A percentile compares a stretch with the other conserved stretches of the same genome.
phyloP scores from a whole-genome alignment of 805 yeast species.

The Teunomyces panamensis region DNA sequence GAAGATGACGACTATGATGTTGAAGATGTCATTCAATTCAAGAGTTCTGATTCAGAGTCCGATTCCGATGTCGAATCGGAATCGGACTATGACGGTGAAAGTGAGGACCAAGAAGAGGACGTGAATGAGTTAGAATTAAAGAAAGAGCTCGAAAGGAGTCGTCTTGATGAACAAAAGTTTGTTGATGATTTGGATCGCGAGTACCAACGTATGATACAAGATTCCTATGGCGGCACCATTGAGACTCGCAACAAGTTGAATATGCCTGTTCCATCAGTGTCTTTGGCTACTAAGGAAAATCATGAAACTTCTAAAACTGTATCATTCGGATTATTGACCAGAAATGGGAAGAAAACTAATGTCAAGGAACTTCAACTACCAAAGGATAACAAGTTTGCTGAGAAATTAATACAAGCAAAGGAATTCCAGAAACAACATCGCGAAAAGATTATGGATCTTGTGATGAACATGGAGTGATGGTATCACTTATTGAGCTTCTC shows the following conservation, averaged over 20 bases:
- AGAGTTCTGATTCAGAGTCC: slow-evolving; percentile 12
- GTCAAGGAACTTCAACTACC: slow-evolving; percentile 52
- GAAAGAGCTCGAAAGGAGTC: slow-evolving; percentile 4
- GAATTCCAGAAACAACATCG: slow-evolving; percentile 51
- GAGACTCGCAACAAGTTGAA: slow-evolving; percentile 16
- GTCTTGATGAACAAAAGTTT: slow-evolving; percentile 19
- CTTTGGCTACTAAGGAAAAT: neutral
- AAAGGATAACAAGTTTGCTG: slow-evolving; percentile 50
- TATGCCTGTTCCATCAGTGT: slow-evolving; percentile 21
- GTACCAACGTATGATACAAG: slow-evolving; percentile 50
- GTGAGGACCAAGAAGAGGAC: slow-evolving; percentile 12
- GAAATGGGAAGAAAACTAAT: slow-evolving; percentile 45
- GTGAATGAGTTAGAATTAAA: slow-evolving; percentile 13
- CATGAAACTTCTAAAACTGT: slow-evolving; percentile 14
- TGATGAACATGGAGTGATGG: slow-evolving; percentile 36
- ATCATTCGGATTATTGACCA: slow-evolving; percentile 55
- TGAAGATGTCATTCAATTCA: slow-evolving; percentile 8
- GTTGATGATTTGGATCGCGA: slow-evolving; percentile 56
- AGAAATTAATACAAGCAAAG: slow-evolving; percentile 49
- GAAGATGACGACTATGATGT: slow-evolving; percentile 10
- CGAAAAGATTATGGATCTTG: slow-evolving; percentile 55
- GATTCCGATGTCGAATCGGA: slow-evolving; percentile 9
- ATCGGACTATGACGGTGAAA: slow-evolving; percentile 11
- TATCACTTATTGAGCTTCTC: slow-evolving; percentile 30
- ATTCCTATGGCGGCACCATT: slow-evolving; percentile 42